A percentile compares a stretch with the other conserved stretches of the same genome.
These are phyloP conservation scores for Coniochaeta sp. DNA, from an alignment of 2,329 filamentous ascomycete genomes.

Conservation along the genomic window DNA sequence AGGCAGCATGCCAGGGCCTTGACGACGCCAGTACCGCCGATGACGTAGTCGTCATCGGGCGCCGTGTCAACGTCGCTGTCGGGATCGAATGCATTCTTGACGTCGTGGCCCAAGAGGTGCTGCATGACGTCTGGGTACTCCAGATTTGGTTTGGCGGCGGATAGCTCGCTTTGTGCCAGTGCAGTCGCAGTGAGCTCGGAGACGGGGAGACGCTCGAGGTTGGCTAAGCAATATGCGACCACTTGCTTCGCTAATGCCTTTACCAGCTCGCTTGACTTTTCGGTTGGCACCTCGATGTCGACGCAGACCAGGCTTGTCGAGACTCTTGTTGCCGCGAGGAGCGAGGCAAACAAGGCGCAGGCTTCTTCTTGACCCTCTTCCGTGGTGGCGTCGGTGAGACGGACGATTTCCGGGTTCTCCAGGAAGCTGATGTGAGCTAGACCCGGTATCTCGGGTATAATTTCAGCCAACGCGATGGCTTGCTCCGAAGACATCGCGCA, in stretches of 20 bases:
- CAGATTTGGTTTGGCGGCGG: constrained; percentile 21
- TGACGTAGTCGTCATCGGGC: constrained; percentile 89
- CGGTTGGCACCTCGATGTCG: constrained; percentile 80
- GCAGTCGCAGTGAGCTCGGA: constrained; percentile 32
- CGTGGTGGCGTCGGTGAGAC: constrained; percentile 66
- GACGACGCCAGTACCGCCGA: constrained; percentile 89
- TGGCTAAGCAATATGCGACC: constrained; percentile 88
- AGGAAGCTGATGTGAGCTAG: constrained; percentile 83
- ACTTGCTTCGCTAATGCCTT: constrained; percentile 89
- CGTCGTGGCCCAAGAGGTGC: constrained; percentile 73
- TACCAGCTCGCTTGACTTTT: constrained; percentile 80
- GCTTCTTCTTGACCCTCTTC: constrained; percentile 85
- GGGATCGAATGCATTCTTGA: constrained; percentile 36
- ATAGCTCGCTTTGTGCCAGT: constrained; percentile 17
- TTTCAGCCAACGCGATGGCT: constrained; percentile 82
- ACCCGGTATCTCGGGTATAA: constrained; percentile 73
- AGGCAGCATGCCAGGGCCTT: constrained; percentile 89
- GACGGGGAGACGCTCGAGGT: constrained; percentile 70
- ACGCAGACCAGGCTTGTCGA: constrained; percentile 80
- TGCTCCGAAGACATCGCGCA: constrained; percentile 81
- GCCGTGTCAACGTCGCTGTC: constrained; percentile 61
- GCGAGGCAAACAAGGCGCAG: constrained; percentile 84
- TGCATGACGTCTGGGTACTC: constrained; percentile 73
- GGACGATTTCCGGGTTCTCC: constrained; percentile 67
- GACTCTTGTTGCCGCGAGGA: constrained; percentile 80